A percentile compares a stretch with the other conserved stretches of the same genome.
These are phyloP conservation scores for Actinomortierella ambigua DNA, from an alignment of 371 early-diverging fungal genomes.

Conservation along the genomic window DNA sequence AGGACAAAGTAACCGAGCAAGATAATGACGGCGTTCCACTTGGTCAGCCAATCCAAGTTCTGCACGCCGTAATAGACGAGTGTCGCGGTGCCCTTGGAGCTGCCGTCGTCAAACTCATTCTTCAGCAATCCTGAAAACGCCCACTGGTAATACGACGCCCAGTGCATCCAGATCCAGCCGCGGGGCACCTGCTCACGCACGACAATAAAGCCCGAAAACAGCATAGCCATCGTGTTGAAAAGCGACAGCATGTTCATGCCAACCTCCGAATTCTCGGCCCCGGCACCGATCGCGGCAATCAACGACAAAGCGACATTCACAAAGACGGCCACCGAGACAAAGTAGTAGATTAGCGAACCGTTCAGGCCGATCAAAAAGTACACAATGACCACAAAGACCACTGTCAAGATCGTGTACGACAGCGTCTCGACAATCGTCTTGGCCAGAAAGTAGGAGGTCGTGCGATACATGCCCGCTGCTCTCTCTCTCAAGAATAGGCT, in stretches of 20 bases:
- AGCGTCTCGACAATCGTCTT: constrained; percentile 47
- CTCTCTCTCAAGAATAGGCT: constrained; percentile 41
- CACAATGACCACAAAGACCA: constrained; percentile 39
- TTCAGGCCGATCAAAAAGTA: constrained; percentile 39
- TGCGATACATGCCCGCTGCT: constrained; percentile 44
- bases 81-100: constrained; percentile 22
- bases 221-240: constrained; percentile 46
- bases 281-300: constrained; percentile 43
- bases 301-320: constrained; percentile 42
- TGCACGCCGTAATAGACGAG: constrained; percentile 27
- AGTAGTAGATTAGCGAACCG: constrained; percentile 34
- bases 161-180: constrained; percentile 45
- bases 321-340: constrained; percentile 35
- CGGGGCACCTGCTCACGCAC: constrained; percentile 31
- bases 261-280: constrained; percentile 39
- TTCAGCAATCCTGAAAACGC: constrained; percentile 29
- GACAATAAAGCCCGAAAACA: constrained; percentile 44
- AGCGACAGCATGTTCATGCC: constrained; percentile 40
- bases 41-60: constrained; percentile 36
- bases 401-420: constrained; percentile 34
- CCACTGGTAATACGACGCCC: constrained; percentile 47
- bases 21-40: constrained; percentile 35
- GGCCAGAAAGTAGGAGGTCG: constrained; percentile 36
- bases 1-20: constrained; percentile 31
- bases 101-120: constrained; percentile 33